phyloP scores from a whole-genome alignment of 1,139 yeast genomes.

The Yamadazyma friedrichii region DNA sequence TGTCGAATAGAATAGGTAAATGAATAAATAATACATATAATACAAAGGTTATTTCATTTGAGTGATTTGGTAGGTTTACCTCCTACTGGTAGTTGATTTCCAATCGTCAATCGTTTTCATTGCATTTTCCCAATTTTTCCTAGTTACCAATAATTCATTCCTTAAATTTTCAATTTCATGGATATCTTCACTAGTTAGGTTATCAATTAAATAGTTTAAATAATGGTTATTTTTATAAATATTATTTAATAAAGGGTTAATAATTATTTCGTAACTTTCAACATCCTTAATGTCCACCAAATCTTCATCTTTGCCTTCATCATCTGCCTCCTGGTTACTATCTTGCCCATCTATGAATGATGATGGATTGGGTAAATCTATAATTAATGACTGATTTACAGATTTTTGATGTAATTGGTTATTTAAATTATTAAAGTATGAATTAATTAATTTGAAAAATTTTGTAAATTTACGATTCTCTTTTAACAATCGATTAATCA shows the following conservation, averaged over 20 bases:
- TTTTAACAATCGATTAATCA: constrained; percentile 38
- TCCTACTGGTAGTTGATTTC: constrained; percentile 21
- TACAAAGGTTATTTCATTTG: neutral
- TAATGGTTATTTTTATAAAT: constrained; percentile 30
- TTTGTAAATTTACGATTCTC: constrained; percentile 41
- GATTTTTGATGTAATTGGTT: constrained; percentile 19
- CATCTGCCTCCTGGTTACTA: neutral
- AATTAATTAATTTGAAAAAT: constrained; percentile 30
- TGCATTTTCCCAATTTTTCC: constrained; percentile 44
- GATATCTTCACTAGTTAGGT: constrained; percentile 3
- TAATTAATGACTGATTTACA: constrained; percentile 16
- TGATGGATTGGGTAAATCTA: constrained; percentile 33
- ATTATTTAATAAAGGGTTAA: constrained; percentile 35
- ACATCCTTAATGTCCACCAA: constrained; percentile 30
- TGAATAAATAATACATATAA: constrained; percentile 1
- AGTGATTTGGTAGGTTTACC: neutral
- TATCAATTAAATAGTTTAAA: constrained; percentile 22
- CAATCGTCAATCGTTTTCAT: constrained; percentile 48
- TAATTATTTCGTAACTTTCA: constrained; percentile 36
- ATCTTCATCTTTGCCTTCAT: constrained; percentile 11
- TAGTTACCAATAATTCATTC: constrained; percentile 33
- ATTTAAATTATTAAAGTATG: constrained; percentile 23
- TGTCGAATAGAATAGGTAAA: neutral
- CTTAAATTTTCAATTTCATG: constrained; percentile 21
- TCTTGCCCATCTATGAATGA: constrained; percentile 19